A percentile compares a stretch with the other conserved stretches of the same genome.
These are phyloP conservation scores for Acanthochlamys bracteata DNA, from an alignment of 106 monocot species.

Conservation along the genomic window DNA sequence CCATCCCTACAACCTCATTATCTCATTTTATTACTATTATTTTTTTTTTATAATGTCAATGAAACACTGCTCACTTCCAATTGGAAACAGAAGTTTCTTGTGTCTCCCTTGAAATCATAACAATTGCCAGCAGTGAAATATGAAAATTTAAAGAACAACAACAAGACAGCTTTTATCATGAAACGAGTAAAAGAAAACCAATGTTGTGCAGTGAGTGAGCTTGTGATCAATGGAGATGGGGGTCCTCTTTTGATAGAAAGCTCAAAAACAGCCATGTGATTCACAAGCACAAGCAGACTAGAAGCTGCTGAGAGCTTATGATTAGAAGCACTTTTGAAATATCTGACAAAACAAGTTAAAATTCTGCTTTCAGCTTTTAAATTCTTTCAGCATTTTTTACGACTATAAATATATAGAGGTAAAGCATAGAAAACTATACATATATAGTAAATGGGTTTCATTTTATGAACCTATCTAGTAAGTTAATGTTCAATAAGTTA, in stretches of 20 bases:
- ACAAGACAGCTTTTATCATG: too few species aligned
- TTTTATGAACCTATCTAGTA: too few species aligned
- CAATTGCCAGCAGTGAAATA: too few species aligned
- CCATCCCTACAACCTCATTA: background rate
- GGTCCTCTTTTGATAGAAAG: background rate
- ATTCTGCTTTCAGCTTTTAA: too few species aligned
- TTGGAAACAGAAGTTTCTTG: constrained; percentile 31
- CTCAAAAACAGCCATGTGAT: background rate
- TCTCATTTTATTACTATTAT: constrained; percentile 5
- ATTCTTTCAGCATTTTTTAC: too few species aligned
- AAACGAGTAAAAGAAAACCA: too few species aligned
- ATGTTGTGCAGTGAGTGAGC: background rate
- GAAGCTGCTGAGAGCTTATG: background rate
- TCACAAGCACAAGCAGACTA: background rate
- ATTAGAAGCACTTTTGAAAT: background rate
- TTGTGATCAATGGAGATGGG: background rate
- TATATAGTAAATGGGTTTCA: too few species aligned
- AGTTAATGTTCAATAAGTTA: background rate
- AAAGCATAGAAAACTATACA: too few species aligned
- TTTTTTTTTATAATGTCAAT: too few species aligned
- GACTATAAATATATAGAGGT: too few species aligned
- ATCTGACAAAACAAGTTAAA: background rate
- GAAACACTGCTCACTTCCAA: background rate
- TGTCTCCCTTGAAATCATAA: background rate
- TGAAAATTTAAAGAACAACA: too few species aligned